A percentile compares a stretch with the other conserved stretches of the same genome.
Evolutionary conservation across 768 basidiomycete species (phyloP).

Genomic region (Hypholoma sublateritium): DNA sequence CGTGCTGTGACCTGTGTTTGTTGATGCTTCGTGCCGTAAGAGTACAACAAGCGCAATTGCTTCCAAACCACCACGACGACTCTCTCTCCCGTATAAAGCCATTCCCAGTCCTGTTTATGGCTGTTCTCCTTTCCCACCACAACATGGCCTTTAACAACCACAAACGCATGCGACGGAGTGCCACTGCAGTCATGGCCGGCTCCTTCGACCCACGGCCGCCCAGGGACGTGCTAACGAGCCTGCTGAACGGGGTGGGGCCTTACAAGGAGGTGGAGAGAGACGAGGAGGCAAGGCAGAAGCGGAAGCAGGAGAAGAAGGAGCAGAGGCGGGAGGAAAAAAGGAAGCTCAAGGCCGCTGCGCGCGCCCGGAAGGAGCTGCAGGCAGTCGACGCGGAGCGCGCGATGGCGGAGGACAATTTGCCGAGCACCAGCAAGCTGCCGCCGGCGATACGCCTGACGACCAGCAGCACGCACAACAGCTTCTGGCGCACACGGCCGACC

Average conservation of each 20-base stretch:
- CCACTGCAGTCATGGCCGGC: constrained; percentile 76
- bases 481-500: constrained; percentile 71
- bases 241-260: constrained; percentile 72
- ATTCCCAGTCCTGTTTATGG: constrained; percentile 27
- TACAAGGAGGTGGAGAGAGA: constrained; percentile 65
- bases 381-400: constrained; percentile 23
- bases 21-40: constrained; percentile 52
- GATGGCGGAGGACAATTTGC: constrained; percentile 23
- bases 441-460: constrained; percentile 24
- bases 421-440: constrained; percentile 28
- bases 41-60: constrained; percentile 46
- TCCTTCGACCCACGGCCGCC: constrained; percentile 65
- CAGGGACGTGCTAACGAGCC: constrained; percentile 77
- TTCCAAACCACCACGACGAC: constrained; percentile 52
- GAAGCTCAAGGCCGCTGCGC: constrained; percentile 31
- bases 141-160: constrained; percentile 29
- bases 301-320: constrained; percentile 55
- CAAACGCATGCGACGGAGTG: constrained; percentile 57
- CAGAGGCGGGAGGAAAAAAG: constrained; percentile 51
- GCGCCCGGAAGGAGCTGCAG: constrained; percentile 32
- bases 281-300: constrained; percentile 53
- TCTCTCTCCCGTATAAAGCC: constrained; percentile 36
- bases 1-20: constrained; percentile 48
- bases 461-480: constrained; percentile 42
- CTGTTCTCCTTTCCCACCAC: constrained; percentile 20